Base-by-base conservation (phyloP, 306 rosid genomes). In the Benincasa hispida region DNA sequence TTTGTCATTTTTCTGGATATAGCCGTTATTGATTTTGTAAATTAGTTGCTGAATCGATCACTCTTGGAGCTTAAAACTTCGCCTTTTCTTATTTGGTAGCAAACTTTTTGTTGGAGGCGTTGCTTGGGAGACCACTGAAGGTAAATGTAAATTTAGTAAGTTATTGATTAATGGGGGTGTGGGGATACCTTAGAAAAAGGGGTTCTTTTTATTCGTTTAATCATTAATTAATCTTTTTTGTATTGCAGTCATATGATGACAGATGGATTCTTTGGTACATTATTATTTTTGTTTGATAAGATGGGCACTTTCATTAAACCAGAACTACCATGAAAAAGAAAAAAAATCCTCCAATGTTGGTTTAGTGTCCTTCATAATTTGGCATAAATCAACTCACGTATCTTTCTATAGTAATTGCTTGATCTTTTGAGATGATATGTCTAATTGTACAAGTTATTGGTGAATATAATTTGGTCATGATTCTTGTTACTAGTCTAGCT, bases 61-160 rank as follows among this genome's bases (percentile, higher is more conserved):
- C 28, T 4, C 6, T 70, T 70, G 75, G 58, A 45, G 58, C 60
- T 2, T 72, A 28, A 72, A 28, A 30, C 5, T 8, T 70, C 3
- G 3, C 0, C 5, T 77, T 87, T 81, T 41, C 60, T 76, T 74
- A 34, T 82, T 62, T 79, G 47, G 62, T 74, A 87, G 93, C 47
- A 89, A 89, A 72, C 91, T 86, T 30, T 89, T 89, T 37, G 91
- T 87, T 54, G 93, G 93, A 74, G 91, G 91, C 78, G 81, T 89
- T 63, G 86, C 91, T 22, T 87, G 89, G 91, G 91, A 86, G 74
- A 89, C 93, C n/a, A 84, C 85, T 62, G 83, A 87, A 86, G 91
- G 93, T 89, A 84, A 19, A 15, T 78, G 41, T 72, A 75, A 74
- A 70, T 42, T 70, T 41, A 56, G 48, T 61, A 57, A 54, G 62